phyloP scores from a whole-genome alignment of 345 rosid species.

The Arabidopsis arenosa region DNA sequence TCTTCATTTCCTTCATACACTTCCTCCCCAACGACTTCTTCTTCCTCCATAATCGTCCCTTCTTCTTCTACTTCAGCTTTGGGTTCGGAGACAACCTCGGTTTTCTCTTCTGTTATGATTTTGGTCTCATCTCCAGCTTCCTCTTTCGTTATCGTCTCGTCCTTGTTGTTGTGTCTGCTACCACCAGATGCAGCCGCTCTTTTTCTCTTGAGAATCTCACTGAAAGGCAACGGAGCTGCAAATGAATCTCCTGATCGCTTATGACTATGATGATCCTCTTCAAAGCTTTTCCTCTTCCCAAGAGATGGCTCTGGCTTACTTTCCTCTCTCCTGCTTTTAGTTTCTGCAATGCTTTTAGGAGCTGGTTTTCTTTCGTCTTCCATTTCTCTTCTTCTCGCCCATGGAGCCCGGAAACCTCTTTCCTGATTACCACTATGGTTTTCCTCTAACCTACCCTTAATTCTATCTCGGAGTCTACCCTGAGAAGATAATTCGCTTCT shows the following conservation, averaged over 20 bases:
- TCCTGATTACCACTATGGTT: conserved; percentile 49
- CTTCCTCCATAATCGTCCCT: conserved; percentile 48
- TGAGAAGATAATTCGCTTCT: conserved; percentile 60
- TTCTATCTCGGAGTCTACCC: conserved; percentile 68
- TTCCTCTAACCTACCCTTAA: conserved; percentile 60
- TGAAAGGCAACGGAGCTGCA: conserved; percentile 85
- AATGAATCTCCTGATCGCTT: conserved; percentile 63
- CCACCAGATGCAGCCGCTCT: conserved; percentile 58
- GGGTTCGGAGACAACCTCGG: conserved; percentile 46
- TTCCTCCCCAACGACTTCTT: conserved; percentile 51
- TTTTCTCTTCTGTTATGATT: conserved; percentile 44
- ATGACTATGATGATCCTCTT: conserved; percentile 45
- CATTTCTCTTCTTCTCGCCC: conserved; percentile 62
- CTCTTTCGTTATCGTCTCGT: conserved; percentile 40
- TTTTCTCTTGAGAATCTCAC: conserved; percentile 87
- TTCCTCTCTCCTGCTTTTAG: conserved; percentile 52
- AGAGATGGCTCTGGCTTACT: conserved; percentile 48
- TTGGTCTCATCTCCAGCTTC: conserved; percentile 48
- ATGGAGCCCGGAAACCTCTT: conserved; percentile 48
- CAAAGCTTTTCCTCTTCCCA: conserved; percentile 60
- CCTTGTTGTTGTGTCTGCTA: conserved; percentile 37
- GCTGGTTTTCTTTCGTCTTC: conserved; percentile 53
- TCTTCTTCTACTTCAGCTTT: conserved; percentile 50
- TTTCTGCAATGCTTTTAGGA: conserved; percentile 70
- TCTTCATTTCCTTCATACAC: conserved; percentile 59